Percentiles rank a stretch among this genome's conserved stretches.
Conservation (phyloP, 2,329 filamentous ascomycete genomes). For the Aspergillus arachidicola region DNA sequence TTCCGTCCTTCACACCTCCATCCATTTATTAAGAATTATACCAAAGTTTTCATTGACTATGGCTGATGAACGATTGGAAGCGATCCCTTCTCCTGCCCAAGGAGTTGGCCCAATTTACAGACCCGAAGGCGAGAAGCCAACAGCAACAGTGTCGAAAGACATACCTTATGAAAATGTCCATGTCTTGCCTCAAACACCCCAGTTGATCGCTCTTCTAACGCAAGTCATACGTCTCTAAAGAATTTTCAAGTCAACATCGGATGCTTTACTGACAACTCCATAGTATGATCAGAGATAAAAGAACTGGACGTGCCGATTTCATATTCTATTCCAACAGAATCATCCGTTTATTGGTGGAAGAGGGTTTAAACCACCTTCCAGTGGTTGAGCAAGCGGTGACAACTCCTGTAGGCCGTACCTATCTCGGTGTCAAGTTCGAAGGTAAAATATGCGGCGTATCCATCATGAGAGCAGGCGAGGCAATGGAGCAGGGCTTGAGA, state of each 20-base stretch:
- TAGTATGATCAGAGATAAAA: conserved; percentile 93
- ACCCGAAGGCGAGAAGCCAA: conserved; percentile 75
- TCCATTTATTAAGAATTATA: background rate
- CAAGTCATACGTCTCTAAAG: conserved; percentile 56
- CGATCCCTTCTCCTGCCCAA: conserved; percentile 56
- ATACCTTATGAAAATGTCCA: conserved; percentile 85
- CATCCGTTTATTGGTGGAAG: conserved; percentile 93
- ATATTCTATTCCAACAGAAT: conserved; percentile 99
- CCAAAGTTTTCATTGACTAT: conserved; percentile 16
- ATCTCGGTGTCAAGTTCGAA: conserved; percentile 90
- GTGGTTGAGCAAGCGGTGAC: conserved; percentile 86
- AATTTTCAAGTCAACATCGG: conserved; percentile 1
- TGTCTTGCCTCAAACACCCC: conserved; percentile 87
- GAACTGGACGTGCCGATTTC: conserved; percentile 90
- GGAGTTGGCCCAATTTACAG: conserved; percentile 80
- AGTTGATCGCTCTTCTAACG: conserved; percentile 96
- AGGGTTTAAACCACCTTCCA: conserved; percentile 94
- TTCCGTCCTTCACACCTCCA: background rate
- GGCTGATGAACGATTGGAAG: conserved; percentile 29
- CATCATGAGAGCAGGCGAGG: conserved; percentile 97
- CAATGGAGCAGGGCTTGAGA: conserved; percentile 95
- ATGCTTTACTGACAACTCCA: conserved; percentile 14
- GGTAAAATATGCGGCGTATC: conserved; percentile 98
- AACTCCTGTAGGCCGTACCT: conserved; percentile 84
- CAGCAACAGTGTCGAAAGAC: conserved; percentile 82